Percentiles rank a stretch among this genome's conserved stretches.
Evolutionary conservation across 2,329 filamentous ascomycete genomes (phyloP).

Genomic region (Alternaria alternata): DNA sequence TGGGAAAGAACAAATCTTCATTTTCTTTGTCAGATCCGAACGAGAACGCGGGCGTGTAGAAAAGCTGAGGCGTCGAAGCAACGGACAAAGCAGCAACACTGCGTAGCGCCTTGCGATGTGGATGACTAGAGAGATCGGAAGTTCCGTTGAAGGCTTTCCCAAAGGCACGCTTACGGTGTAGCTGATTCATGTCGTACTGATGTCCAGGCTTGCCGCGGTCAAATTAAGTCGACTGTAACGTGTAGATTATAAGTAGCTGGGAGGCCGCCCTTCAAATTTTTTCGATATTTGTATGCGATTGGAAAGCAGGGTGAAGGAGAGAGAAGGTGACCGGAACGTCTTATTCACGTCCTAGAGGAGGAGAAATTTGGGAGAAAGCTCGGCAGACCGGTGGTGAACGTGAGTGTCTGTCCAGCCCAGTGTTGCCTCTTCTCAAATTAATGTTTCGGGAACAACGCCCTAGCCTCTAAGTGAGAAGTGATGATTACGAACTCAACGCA

Average conservation of each 20-base stretch:
- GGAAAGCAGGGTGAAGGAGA: background rate
- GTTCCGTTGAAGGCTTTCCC: constrained; percentile 24
- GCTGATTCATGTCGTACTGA: constrained; percentile 1
- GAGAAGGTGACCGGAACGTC: background rate
- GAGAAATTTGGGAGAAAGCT: background rate
- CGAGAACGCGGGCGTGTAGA: background rate
- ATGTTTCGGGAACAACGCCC: background rate
- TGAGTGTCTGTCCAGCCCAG: background rate
- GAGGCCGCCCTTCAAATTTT: background rate
- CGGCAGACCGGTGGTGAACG: constrained; percentile 3
- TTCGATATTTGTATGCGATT: background rate
- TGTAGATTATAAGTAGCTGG: background rate
- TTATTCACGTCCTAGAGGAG: background rate
- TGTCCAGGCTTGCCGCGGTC: background rate
- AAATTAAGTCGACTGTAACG: background rate
- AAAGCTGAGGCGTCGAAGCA: background rate
- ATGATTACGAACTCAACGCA: background rate
- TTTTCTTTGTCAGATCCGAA: constrained; percentile 16
- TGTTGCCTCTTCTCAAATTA: background rate
- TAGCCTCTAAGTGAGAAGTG: background rate
- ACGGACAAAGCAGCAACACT: background rate
- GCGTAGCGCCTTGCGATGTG: constrained; percentile 6
- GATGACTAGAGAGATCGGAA: background rate
- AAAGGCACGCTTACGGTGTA: constrained; percentile 27
- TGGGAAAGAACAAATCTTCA: background rate